phyloP scores from a whole-genome alignment of 2,329 filamentous ascomycete genomes.

The Escovopsis sp. region DNA sequence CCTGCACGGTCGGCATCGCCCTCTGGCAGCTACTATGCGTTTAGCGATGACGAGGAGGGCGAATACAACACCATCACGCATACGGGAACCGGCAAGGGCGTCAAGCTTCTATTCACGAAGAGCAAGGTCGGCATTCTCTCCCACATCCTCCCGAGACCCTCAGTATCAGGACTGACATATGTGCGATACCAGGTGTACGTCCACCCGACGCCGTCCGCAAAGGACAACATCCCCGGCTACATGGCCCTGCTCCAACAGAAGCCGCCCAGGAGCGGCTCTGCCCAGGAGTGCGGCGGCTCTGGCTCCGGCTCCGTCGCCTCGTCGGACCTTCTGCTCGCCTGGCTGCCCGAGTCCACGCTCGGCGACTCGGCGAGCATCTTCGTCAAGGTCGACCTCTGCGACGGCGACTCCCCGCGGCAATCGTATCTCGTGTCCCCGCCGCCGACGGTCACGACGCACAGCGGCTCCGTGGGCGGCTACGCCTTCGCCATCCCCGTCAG shows the following conservation, averaged over 20 bases:
- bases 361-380: slow-evolving; percentile 80
- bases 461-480: slow-evolving; percentile 60
- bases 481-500: slow-evolving; percentile 84
- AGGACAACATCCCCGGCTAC: slow-evolving; percentile 92
- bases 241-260: slow-evolving; percentile 90
- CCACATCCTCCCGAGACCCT: neutral
- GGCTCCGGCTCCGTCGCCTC: slow-evolving; percentile 34
- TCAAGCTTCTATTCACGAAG: slow-evolving; percentile 90
- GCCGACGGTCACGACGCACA: slow-evolving; percentile 67
- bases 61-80: slow-evolving; percentile 91
- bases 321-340: slow-evolving; percentile 73
- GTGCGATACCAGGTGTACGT: slow-evolving; percentile 61
- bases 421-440: slow-evolving; percentile 85
- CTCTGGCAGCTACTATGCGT: slow-evolving; percentile 78
- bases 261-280: slow-evolving; percentile 27
- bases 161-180: slow-evolving; percentile 5
- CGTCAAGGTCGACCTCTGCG: slow-evolving; percentile 84
- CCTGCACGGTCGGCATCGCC: slow-evolving; percentile 43
- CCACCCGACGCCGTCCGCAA: slow-evolving; percentile 81
- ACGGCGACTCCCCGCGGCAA: slow-evolving; percentile 66
- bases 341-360: slow-evolving; percentile 80
- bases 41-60: slow-evolving; percentile 92
- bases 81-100: slow-evolving; percentile 59
- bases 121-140: slow-evolving; percentile 59
- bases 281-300: slow-evolving; percentile 16